Evolutionary conservation across 2,329 filamentous ascomycete genomes (phyloP).

Genomic region (Pseudonectria foliicola): DNA sequence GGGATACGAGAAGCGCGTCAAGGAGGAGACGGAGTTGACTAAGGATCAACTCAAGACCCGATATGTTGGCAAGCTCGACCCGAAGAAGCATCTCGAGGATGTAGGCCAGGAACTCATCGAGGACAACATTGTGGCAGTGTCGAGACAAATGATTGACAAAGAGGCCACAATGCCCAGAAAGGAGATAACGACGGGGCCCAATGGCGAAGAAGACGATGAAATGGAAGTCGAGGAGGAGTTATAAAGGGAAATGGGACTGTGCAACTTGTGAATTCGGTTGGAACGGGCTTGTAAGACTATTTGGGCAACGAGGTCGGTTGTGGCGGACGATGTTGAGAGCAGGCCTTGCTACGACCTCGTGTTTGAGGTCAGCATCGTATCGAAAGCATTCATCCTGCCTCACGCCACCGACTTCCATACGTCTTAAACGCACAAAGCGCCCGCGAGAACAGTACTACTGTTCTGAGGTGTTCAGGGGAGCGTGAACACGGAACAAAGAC

Average conservation of each 20-base stretch:
- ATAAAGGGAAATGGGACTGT: slow-evolving; percentile 18
- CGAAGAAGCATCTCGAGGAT: slow-evolving; percentile 98
- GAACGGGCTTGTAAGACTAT: slow-evolving; percentile 25
- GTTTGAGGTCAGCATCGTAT: slow-evolving; percentile 16
- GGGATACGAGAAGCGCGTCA: slow-evolving; percentile 96
- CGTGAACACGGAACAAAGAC: too few species aligned
- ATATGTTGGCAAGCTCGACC: slow-evolving; percentile 97
- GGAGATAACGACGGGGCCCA: slow-evolving; percentile 40
- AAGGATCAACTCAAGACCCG: slow-evolving; percentile 98
- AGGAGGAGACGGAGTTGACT: slow-evolving; percentile 94
- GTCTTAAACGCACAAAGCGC: slow-evolving; percentile 1
- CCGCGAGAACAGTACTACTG: too few species aligned
- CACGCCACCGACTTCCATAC: slow-evolving; percentile 1
- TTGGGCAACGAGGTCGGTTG: slow-evolving; percentile 24
- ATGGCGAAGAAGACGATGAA: slow-evolving; percentile 46
- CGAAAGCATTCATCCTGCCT: slow-evolving; percentile 9
- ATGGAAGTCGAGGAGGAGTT: slow-evolving; percentile 66
- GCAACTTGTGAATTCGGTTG: slow-evolving; percentile 12
- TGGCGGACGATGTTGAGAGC: slow-evolving; percentile 22
- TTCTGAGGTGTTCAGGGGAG: too few species aligned
- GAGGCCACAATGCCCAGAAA: slow-evolving; percentile 86
- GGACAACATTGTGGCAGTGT: slow-evolving; percentile 98
- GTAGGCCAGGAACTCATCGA: slow-evolving; percentile 95
- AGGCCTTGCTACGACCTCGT: slow-evolving; percentile 18
- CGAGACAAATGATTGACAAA: slow-evolving; percentile 98